A percentile compares a stretch with the other conserved stretches of the same genome.
These are phyloP conservation scores for Micractinium sp. DNA, from an alignment of 139 green algal genomes.

Conservation along the genomic window DNA sequence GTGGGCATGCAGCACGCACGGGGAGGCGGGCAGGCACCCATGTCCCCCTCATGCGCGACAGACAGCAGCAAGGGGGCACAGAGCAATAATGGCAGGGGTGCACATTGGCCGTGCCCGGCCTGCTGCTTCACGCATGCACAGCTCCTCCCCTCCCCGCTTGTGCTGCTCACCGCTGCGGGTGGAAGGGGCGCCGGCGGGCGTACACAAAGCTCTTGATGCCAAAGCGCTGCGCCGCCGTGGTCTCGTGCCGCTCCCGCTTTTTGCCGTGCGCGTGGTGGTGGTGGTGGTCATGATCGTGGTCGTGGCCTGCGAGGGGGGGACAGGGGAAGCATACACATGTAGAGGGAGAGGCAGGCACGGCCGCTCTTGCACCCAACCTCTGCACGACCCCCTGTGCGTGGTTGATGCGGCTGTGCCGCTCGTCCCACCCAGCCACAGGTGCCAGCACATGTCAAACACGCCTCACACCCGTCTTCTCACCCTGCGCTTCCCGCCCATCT, in stretches of 20 bases:
- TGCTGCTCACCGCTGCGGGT: conserved; percentile 75
- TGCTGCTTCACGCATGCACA: too few species aligned
- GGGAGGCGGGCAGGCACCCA: background rate
- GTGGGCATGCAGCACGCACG: background rate
- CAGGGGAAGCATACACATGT: too few species aligned
- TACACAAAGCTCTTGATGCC: conserved; percentile 94
- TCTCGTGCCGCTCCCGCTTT: conserved; percentile 58
- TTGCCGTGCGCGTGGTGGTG: conserved; percentile 35
- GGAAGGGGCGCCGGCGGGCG: conserved; percentile 81
- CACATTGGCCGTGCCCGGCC: too few species aligned
- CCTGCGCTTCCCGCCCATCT: background rate
- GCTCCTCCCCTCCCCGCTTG: too few species aligned
- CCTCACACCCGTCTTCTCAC: too few species aligned
- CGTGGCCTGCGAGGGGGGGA: conserved; percentile 7
- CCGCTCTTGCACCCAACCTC: background rate
- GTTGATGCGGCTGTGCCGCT: too few species aligned
- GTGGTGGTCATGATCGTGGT: conserved; percentile 36
- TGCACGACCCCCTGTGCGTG: too few species aligned
- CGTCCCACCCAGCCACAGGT: too few species aligned
- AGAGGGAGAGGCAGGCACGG: background rate
- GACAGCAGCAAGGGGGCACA: too few species aligned
- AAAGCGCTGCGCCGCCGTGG: conserved; percentile 74
- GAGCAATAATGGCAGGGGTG: too few species aligned
- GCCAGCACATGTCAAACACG: too few species aligned
- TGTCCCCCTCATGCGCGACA: too few species aligned